Base-by-base conservation (phyloP, 23 red algal genomes). In the Gracilariopsis chorda region DNA sequence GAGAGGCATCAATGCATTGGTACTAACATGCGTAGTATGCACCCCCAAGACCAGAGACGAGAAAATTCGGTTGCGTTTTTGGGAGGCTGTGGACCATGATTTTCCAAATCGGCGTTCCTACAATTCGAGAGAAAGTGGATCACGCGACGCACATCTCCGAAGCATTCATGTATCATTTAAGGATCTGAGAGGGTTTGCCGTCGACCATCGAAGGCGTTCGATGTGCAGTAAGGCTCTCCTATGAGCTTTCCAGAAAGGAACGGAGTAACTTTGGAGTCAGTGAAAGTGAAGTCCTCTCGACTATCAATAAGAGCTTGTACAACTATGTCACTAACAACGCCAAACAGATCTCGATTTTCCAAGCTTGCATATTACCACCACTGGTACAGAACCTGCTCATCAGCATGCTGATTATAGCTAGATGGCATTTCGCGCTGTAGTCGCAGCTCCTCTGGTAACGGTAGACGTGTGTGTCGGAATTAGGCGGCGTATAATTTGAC, bases 31-130 rank as follows among this genome's bases (percentile, higher is more conserved):
- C 14, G 27, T n/a, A 70, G 17, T 1, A 69, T 36, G 24, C 40
- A 67, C 28, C 49, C 20, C 43, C 48, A 41, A 37, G 77, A 80
- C 30, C 49, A 59, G 24, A 41, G 37, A 30, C 77, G 21, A 42
- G 77, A 42, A 80, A 53, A 67, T 4, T 37, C 80, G n/a, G 46
- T 85, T 17, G 62, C 44, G 14, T 67, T 23, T 20, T 36, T 69
- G 4, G 37, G 1, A 85, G 68, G 46, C 33, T 85, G 40, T 85
- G 80, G 80, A 85, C 80, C 2, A 24, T 85, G 12, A 43, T 85
- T n/a, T 85, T 58, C 16, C 56, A 59, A 70, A 70, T 85, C 45
- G 80, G 80, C 8, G 30, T 70, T 4, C 30, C 59, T 32, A 61
- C 40, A 32, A 85, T 85, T 48, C 27, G 80, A 32, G 16, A 32